phyloP scores from a whole-genome alignment of 352 stramenopile species.

The Pythium brassicae region DNA sequence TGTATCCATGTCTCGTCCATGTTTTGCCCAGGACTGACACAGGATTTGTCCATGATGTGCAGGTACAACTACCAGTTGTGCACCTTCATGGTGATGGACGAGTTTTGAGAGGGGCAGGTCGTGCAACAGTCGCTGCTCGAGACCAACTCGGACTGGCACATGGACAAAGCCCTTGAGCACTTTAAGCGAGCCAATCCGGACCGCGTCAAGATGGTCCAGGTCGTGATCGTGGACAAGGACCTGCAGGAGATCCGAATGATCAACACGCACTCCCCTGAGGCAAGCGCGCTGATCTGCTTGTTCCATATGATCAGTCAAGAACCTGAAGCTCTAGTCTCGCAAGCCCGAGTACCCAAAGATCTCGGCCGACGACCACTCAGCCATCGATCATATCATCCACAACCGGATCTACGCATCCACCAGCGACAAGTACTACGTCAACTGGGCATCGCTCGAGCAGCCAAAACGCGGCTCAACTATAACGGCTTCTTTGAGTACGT shows the following conservation, averaged over 20 bases:
- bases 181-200: neutral
- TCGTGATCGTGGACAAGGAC: neutral
- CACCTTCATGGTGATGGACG: slow-evolving; percentile 20
- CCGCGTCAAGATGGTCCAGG: neutral
- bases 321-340: too few species aligned
- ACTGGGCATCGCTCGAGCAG: neutral
- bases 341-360: too few species aligned
- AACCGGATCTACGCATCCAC: slow-evolving; percentile 11
- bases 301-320: neutral
- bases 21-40: neutral
- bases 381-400: too few species aligned
- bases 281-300: neutral
- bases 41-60: too few species aligned
- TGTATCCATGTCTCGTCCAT: too few species aligned
- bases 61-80: slow-evolving; percentile 23
- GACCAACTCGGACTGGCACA: slow-evolving; percentile 15
- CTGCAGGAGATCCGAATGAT: neutral
- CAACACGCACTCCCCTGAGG: neutral
- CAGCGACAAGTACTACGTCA: slow-evolving; percentile 6
- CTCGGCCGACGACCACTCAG: too few species aligned
- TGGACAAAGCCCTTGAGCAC: neutral
- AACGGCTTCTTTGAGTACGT: neutral
- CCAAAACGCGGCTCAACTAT: neutral
- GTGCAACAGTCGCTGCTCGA: slow-evolving; percentile 15
- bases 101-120: slow-evolving; percentile 7